phyloP scores from a whole-genome alignment of 2,329 filamentous ascomycete species.

The Paraphaeosphaeria minitans region DNA sequence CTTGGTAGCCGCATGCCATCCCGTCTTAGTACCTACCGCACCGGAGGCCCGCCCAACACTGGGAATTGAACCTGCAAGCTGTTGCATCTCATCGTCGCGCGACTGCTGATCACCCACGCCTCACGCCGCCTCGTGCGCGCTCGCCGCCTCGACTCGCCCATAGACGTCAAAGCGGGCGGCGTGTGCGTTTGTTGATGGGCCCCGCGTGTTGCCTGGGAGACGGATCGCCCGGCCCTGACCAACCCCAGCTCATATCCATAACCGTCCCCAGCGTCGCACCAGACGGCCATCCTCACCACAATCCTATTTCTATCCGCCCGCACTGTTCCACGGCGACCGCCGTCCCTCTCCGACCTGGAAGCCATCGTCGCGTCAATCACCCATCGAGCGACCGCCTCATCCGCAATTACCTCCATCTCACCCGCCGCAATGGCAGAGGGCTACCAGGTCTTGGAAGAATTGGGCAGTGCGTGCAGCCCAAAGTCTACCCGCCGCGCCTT shows the following conservation, averaged over 20 bases:
- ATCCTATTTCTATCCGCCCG: conserved; percentile 37
- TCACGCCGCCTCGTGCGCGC: neutral
- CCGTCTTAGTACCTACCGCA: neutral
- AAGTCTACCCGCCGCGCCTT: neutral
- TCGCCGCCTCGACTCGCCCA: conserved; percentile 6
- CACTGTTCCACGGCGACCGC: conserved; percentile 29
- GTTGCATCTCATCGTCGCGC: neutral
- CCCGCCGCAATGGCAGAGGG: conserved; percentile 71
- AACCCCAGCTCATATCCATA: conserved; percentile 19
- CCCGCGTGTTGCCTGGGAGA: conserved; percentile 35
- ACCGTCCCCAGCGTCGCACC: conserved; percentile 20
- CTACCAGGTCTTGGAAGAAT: conserved; percentile 94
- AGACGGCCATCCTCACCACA: conserved; percentile 16
- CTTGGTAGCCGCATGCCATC: conserved; percentile 2
- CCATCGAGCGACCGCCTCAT: conserved; percentile 26
- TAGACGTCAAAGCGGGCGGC: conserved; percentile 21
- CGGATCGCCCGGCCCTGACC: conserved; percentile 20
- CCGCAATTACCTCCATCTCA: conserved; percentile 25
- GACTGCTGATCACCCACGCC: conserved; percentile 2
- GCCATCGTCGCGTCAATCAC: conserved; percentile 14
- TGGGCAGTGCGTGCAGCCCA: conserved; percentile 72
- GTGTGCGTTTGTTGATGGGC: conserved; percentile 35
- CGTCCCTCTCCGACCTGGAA: conserved; percentile 33
- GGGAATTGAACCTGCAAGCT: neutral
- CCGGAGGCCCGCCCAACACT: neutral